phyloP scores from a whole-genome alignment of 78 protist species.

The Abeoforma whisleri region DNA sequence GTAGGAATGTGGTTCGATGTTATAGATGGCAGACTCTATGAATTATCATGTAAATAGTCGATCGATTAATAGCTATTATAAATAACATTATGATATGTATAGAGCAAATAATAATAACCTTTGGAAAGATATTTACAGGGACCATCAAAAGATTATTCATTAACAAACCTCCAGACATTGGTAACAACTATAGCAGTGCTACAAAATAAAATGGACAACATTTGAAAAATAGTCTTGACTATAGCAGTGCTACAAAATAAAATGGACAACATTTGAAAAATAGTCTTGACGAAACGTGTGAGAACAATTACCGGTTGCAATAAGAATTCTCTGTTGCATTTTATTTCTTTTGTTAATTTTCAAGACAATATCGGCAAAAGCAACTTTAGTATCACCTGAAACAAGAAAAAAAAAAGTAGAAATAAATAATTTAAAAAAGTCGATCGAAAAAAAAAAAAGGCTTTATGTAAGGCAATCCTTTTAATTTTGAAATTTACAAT shows the following conservation, averaged over 20 bases:
- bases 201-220: too few species aligned
- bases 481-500: not conserved
- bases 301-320: slow-evolving; percentile 31
- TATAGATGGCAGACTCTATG: slow-evolving; percentile 63
- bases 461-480: not conserved
- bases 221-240: too few species aligned
- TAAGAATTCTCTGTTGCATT: slow-evolving; percentile 67
- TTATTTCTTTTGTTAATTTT: slow-evolving; percentile 73
- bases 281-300: not conserved
- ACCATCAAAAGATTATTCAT: too few species aligned
- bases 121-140: too few species aligned
- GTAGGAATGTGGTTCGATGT: slow-evolving; percentile 61
- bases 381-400: slow-evolving; percentile 51
- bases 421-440: not conserved
- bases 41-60: not conserved
- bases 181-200: too few species aligned
- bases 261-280: too few species aligned
- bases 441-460: not conserved
- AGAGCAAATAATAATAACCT: too few species aligned
- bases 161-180: too few species aligned
- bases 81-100: too few species aligned
- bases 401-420: not conserved
- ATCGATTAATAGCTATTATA: slow-evolving; percentile 5
- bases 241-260: too few species aligned
- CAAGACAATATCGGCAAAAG: slow-evolving; percentile 62